phyloP scores from a whole-genome alignment of 257 asterid genomes.

The Nicotiana undulata region DNA sequence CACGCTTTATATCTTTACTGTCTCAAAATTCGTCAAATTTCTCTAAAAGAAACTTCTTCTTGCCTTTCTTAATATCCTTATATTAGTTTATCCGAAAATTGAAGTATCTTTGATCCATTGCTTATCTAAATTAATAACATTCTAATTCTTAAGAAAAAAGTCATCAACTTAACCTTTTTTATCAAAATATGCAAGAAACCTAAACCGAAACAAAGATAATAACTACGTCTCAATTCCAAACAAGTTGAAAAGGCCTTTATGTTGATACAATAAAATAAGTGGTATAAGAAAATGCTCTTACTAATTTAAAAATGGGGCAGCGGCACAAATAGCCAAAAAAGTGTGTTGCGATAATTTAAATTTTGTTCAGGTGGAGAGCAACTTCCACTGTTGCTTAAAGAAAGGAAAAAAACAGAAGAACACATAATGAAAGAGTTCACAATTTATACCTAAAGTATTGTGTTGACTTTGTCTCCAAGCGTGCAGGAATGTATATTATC shows the following conservation, averaged over 20 bases:
- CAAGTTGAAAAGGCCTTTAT: background rate
- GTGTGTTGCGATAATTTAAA: background rate
- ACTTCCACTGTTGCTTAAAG: background rate
- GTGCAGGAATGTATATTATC: conserved; percentile 7
- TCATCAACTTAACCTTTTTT: background rate
- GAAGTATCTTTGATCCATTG: background rate
- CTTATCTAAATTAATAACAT: background rate
- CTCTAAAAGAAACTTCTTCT: background rate
- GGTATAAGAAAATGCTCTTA: background rate
- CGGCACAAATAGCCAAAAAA: background rate
- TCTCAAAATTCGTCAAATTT: background rate
- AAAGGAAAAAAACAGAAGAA: background rate
- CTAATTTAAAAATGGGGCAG: background rate
- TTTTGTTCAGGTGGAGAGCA: background rate
- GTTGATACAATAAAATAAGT: background rate
- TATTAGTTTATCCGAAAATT: background rate
- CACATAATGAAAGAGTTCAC: background rate
- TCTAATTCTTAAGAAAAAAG: background rate
- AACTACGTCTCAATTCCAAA: too few species aligned
- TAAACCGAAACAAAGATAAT: background rate
- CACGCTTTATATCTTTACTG: background rate
- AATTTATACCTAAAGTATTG: background rate
- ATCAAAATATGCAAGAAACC: background rate
- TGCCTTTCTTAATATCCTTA: background rate
- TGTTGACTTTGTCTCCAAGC: conserved; percentile 28